Percentiles rank a stretch among this genome's conserved stretches.
These are phyloP conservation scores for Fusarium kyushuense DNA, from an alignment of 2,329 filamentous ascomycete genomes.

Conservation along the genomic window DNA sequence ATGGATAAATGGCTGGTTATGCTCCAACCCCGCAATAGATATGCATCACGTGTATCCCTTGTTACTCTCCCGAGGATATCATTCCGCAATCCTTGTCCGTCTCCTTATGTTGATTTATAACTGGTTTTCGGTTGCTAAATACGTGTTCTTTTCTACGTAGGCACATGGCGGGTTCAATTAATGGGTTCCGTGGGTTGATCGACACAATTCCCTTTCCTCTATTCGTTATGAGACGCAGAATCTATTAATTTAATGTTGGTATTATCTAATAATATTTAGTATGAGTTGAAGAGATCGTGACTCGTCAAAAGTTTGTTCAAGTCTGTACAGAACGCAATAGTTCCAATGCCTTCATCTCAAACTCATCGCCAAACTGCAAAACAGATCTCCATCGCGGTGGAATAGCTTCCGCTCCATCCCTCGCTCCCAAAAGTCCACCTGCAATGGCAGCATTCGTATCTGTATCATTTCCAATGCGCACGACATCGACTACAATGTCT, in stretches of 20 bases:
- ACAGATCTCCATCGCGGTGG: conserved; percentile 55
- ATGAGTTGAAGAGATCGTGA: rapidly evolving
- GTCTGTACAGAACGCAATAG: not conserved
- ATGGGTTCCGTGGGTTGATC: too few species aligned
- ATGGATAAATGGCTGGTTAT: conserved; percentile 12
- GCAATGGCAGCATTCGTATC: conserved; percentile 63
- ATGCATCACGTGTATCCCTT: conserved; percentile 13
- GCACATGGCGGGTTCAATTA: too few species aligned
- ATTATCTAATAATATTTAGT: not conserved
- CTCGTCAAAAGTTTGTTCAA: not conserved
- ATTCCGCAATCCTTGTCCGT: not conserved
- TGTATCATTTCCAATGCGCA: conserved; percentile 59
- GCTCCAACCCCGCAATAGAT: conserved; percentile 11
- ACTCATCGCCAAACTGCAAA: conserved; percentile 57
- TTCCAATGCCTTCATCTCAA: conserved; percentile 36
- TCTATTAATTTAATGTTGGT: not conserved
- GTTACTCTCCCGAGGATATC: not conserved
- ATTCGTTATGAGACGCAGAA: too few species aligned
- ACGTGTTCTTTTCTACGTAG: not conserved
- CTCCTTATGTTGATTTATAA: not conserved
- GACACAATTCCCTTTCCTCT: too few species aligned
- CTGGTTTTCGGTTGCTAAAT: not conserved
- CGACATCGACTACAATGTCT: conserved; percentile 60
- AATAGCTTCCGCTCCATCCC: conserved; percentile 58
- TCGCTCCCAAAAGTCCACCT: conserved; percentile 59